Conservation (phyloP, 1,284 basidiomycete species). For the Wallemia mellicola region DNA sequence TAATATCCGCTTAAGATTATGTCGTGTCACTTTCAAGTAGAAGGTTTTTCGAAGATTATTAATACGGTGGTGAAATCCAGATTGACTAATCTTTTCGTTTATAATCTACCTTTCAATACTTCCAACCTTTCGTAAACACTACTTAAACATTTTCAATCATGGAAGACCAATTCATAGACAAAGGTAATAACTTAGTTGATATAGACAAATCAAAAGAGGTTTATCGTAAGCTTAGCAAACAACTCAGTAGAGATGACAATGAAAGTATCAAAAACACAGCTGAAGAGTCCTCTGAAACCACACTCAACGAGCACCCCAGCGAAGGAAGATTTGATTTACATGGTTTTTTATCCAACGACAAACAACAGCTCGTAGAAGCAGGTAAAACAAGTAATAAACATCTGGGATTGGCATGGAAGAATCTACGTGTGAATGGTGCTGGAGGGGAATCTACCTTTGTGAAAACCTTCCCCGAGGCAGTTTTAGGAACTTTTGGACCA, state of each 20-base stretch:
- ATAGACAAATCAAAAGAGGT: not conserved
- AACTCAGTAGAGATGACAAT: not conserved
- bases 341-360: not conserved
- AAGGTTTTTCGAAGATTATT: no score
- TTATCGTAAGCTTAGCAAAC: not conserved
- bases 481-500: not conserved
- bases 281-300: not conserved
- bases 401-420: not conserved
- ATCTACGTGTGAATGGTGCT: not conserved
- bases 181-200: not conserved
- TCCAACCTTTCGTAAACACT: no score
- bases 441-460: not conserved
- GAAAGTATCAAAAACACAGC: not conserved
- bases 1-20: no score
- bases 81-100: no score
- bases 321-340: not conserved
- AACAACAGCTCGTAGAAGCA: not conserved
- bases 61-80: no score
- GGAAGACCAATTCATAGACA: not conserved
- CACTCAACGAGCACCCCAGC: not conserved
- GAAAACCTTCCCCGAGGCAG: not conserved
- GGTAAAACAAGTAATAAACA: not conserved
- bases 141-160: not conserved
- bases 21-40: no score
- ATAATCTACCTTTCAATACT: no score